Percentiles rank a stretch among this genome's conserved stretches.
These are phyloP conservation scores for Sutorius eximius DNA, from an alignment of 1,284 basidiomycete species.

Conservation along the genomic window DNA sequence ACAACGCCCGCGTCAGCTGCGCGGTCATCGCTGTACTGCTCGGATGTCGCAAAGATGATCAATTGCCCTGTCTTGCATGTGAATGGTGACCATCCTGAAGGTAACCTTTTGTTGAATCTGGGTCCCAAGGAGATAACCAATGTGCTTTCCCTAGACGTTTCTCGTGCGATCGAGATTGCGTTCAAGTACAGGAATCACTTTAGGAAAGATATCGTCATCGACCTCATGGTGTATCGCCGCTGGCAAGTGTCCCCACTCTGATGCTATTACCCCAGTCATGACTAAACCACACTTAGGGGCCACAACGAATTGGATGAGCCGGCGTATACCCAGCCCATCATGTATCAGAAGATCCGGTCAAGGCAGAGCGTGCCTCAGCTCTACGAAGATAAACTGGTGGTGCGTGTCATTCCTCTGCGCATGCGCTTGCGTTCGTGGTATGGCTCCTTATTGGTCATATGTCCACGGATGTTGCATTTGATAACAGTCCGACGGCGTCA, in stretches of 20 bases:
- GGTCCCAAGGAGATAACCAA: background rate
- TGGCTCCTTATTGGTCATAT: background rate
- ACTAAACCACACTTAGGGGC: constrained; percentile 44
- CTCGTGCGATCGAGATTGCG: constrained; percentile 74
- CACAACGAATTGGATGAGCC: constrained; percentile 94
- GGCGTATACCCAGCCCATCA: constrained; percentile 83
- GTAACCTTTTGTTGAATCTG: constrained; percentile 33
- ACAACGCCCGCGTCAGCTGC: constrained; percentile 83
- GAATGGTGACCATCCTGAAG: constrained; percentile 89
- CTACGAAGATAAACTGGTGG: constrained; percentile 78
- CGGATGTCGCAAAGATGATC: constrained; percentile 88
- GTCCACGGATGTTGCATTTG: background rate
- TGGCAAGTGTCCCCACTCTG: constrained; percentile 48
- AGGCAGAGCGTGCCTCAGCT: constrained; percentile 76
- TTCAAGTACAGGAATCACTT: constrained; percentile 84
- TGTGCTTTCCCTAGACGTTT: constrained; percentile 55
- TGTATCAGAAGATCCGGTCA: constrained; percentile 83
- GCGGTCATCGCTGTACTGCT: constrained; percentile 84
- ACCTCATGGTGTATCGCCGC: constrained; percentile 84
- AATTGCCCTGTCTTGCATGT: constrained; percentile 88
- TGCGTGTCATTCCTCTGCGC: constrained; percentile 38
- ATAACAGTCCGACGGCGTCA: constrained; percentile 52
- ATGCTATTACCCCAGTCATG: background rate
- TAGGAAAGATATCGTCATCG: constrained; percentile 85
- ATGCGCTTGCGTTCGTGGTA: background rate